These are phyloP conservation scores for Penicillium antarcticum DNA, from an alignment of 495 filamentous ascomycete genomes.

Conservation along the genomic window DNA sequence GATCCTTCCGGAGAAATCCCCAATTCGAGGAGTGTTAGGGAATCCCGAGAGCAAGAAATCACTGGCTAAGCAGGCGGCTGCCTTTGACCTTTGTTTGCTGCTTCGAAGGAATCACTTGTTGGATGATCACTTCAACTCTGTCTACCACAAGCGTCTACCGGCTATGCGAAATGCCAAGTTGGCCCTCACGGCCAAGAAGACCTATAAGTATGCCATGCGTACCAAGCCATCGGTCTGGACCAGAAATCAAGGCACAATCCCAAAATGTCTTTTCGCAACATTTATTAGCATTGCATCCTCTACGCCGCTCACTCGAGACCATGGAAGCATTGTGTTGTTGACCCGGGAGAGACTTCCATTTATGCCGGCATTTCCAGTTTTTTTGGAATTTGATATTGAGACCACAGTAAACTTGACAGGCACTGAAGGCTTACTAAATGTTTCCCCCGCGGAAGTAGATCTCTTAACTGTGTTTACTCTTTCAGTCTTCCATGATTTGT, in stretches of 20 bases:
- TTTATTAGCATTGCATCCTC: conserved; percentile 59
- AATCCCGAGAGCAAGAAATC: conserved; percentile 59
- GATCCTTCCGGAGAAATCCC: conserved; percentile 73
- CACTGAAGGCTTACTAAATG: conserved; percentile 36
- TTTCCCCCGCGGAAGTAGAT: conserved; percentile 40
- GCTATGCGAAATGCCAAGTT: conserved; percentile 89
- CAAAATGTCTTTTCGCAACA: conserved; percentile 59
- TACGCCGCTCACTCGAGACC: conserved; percentile 54
- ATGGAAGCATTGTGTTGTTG: conserved; percentile 66
- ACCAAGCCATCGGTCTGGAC: conserved; percentile 78
- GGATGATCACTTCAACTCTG: conserved; percentile 69
- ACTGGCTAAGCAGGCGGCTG: conserved; percentile 84
- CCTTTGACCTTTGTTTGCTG: conserved; percentile 77
- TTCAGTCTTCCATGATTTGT: conserved; percentile 77
- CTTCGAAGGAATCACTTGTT: conserved; percentile 66
- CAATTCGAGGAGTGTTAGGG: conserved; percentile 65
- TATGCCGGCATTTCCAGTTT: conserved; percentile 68
- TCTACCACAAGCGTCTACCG: conserved; percentile 69
- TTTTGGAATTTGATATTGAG: conserved; percentile 56
- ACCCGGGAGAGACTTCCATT: conserved; percentile 62
- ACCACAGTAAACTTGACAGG: conserved; percentile 47
- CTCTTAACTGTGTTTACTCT: conserved; percentile 67
- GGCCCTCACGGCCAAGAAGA: conserved; percentile 74
- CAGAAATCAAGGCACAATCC: conserved; percentile 44
- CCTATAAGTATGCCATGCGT: conserved; percentile 69